These are phyloP conservation scores for Cucurbitaria berberidis DNA, from an alignment of 2,329 filamentous ascomycete genomes.

Conservation along the genomic window DNA sequence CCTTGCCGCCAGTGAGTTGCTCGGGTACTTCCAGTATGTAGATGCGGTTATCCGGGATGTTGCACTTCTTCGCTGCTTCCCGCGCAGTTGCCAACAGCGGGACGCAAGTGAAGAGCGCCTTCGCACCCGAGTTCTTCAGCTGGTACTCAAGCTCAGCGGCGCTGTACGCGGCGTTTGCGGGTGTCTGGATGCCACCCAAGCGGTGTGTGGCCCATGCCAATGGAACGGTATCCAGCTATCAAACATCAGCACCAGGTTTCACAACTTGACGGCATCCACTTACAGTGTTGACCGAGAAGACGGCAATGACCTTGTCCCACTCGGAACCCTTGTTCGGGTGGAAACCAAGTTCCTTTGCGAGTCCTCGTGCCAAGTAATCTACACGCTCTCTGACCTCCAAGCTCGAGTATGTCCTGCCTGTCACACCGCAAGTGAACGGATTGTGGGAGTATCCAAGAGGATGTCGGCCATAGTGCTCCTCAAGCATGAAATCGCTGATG, in stretches of 20 bases:
- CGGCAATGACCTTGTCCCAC: conserved; percentile 79
- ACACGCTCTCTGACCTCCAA: conserved; percentile 69
- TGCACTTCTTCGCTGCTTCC: conserved; percentile 66
- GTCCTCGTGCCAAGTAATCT: conserved; percentile 69
- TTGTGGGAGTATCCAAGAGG: conserved; percentile 68
- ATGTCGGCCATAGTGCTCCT: conserved; percentile 71
- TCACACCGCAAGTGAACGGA: conserved; percentile 79
- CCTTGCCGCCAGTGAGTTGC: conserved; percentile 56
- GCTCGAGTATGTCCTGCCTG: conserved; percentile 69
- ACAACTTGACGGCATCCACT: conserved; percentile 26
- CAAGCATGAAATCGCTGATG: conserved; percentile 77
- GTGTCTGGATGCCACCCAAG: conserved; percentile 74
- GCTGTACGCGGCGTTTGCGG: conserved; percentile 78
- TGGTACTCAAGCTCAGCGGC: conserved; percentile 74
- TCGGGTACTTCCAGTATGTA: conserved; percentile 73
- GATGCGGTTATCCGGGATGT: conserved; percentile 68
- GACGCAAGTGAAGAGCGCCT: conserved; percentile 73
- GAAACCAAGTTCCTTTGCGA: conserved; percentile 75
- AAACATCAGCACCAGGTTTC: conserved; percentile 19
- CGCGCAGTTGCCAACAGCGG: conserved; percentile 69
- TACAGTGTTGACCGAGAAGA: conserved; percentile 84
- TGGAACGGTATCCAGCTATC: conserved; percentile 74
- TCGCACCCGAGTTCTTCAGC: conserved; percentile 70
- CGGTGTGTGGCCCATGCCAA: conserved; percentile 76
- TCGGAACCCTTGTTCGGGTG: conserved; percentile 72